Conservation (phyloP, 2,329 filamentous ascomycete species). For the Alternaria tenuissima region DNA sequence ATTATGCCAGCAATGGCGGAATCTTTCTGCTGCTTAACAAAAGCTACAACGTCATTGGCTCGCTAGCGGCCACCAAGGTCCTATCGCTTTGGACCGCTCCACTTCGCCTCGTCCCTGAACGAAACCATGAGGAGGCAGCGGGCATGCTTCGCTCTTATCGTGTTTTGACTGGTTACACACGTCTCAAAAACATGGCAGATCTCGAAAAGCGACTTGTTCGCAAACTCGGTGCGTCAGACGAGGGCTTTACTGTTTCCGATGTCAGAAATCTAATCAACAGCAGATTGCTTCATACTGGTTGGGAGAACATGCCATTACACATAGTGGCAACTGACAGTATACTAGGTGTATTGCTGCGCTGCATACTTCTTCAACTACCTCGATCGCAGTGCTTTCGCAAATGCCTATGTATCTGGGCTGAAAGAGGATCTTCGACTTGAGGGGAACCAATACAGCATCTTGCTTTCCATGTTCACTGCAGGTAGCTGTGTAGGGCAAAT, state of each 20-base stretch:
- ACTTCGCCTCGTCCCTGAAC: neutral
- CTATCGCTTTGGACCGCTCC: constrained; percentile 1
- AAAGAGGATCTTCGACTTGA: constrained; percentile 34
- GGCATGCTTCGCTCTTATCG: neutral
- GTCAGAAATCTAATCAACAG: neutral
- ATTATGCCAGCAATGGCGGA: neutral
- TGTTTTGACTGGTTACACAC: constrained; percentile 9
- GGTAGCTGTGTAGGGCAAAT: constrained; percentile 42
- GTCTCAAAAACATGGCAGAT: constrained; percentile 20
- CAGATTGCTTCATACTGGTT: constrained; percentile 37
- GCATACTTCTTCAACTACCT: constrained; percentile 47
- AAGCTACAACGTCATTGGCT: constrained; percentile 23
- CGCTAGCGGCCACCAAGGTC: constrained; percentile 31
- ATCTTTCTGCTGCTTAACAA: constrained; percentile 27
- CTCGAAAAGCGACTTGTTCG: constrained; percentile 36
- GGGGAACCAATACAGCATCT: constrained; percentile 42
- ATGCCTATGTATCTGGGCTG: constrained; percentile 42
- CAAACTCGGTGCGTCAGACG: constrained; percentile 28
- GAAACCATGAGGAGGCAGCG: neutral
- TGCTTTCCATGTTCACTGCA: constrained; percentile 40
- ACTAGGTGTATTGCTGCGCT: constrained; percentile 38
- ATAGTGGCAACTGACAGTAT: neutral
- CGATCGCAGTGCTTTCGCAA: constrained; percentile 38
- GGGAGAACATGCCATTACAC: neutral
- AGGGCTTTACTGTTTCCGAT: neutral